Evolutionary conservation across 768 basidiomycete species (phyloP).

Genomic region (Chlorophyllum brunneum): DNA sequence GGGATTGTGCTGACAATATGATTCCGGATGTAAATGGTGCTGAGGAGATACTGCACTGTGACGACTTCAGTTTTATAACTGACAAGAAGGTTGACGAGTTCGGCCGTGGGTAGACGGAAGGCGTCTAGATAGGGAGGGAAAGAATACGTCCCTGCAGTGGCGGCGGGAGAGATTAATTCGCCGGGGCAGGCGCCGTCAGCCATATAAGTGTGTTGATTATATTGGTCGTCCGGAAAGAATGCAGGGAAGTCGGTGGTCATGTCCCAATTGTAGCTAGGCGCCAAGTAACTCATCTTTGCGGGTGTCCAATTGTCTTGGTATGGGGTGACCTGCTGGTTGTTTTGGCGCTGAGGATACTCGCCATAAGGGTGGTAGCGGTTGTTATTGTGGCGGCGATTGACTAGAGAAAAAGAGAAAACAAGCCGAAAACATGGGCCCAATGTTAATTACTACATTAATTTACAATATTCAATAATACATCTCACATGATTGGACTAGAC

Average conservation of each 20-base stretch:
- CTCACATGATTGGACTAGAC: slow-evolving; percentile 13
- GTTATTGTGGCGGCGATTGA: slow-evolving; percentile 23
- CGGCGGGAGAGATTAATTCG: background rate
- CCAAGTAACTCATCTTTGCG: background rate
- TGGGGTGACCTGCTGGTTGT: background rate
- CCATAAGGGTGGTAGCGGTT: slow-evolving; percentile 23
- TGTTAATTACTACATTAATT: slow-evolving; percentile 16
- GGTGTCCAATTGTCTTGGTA: background rate
- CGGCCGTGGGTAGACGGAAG: slow-evolving; percentile 17
- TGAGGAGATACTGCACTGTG: slow-evolving; percentile 66
- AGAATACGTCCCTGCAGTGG: slow-evolving; percentile 1
- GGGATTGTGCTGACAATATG: slow-evolving; percentile 22
- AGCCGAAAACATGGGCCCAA: slow-evolving; percentile 15
- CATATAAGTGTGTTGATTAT: background rate
- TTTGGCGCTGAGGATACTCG: background rate
- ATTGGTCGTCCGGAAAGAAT: background rate
- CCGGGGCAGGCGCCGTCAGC: background rate
- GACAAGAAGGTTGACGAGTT: slow-evolving; percentile 27
- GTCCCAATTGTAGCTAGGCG: background rate
- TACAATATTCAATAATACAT: slow-evolving; percentile 16
- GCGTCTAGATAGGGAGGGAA: slow-evolving; percentile 11
- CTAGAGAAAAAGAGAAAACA: slow-evolving; percentile 18
- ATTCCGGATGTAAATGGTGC: slow-evolving; percentile 37
- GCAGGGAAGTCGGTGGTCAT: background rate
- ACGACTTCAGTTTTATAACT: slow-evolving; percentile 63